Evolutionary conservation across 2,329 filamentous ascomycete genomes (phyloP).

Genomic region (Diaporthe sp.): DNA sequence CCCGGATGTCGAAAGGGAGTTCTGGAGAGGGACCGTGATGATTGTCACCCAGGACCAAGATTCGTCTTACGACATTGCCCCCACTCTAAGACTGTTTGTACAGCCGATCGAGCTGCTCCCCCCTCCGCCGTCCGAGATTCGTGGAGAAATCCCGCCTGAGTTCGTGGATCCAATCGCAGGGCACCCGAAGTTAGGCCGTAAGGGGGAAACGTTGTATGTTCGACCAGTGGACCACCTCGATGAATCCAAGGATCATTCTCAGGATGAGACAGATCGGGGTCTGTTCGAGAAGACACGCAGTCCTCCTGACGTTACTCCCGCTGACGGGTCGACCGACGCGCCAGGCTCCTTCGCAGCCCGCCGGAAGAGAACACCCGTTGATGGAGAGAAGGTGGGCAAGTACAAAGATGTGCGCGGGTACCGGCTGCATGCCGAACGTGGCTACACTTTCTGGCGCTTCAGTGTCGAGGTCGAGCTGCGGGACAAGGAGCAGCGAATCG

Average conservation of each 20-base stretch:
- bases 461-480: constrained; percentile 92
- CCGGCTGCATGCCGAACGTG: constrained; percentile 86
- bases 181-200: constrained; percentile 85
- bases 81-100: constrained; percentile 85
- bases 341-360: constrained; percentile 68
- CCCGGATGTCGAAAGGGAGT: constrained; percentile 71
- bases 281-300: constrained; percentile 80
- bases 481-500: constrained; percentile 84
- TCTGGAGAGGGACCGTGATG: constrained; percentile 95
- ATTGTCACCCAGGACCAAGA: constrained; percentile 90
- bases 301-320: constrained; percentile 60
- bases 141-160: constrained; percentile 78
- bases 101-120: constrained; percentile 88
- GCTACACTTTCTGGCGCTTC: constrained; percentile 97
- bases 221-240: constrained; percentile 89
- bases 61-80: constrained; percentile 85
- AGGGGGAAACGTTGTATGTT: constrained; percentile 89
- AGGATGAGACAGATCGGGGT: constrained; percentile 83
- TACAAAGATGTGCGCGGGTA: constrained; percentile 88
- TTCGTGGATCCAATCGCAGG: constrained; percentile 93
- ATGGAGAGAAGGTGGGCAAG: constrained; percentile 86
- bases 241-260: constrained; percentile 83
- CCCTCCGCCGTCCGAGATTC: constrained; percentile 79
- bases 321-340: constrained; percentile 61
- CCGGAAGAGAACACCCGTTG: constrained; percentile 67